Conservation (phyloP, 768 basidiomycete genomes). For the Mycena galericulata region DNA sequence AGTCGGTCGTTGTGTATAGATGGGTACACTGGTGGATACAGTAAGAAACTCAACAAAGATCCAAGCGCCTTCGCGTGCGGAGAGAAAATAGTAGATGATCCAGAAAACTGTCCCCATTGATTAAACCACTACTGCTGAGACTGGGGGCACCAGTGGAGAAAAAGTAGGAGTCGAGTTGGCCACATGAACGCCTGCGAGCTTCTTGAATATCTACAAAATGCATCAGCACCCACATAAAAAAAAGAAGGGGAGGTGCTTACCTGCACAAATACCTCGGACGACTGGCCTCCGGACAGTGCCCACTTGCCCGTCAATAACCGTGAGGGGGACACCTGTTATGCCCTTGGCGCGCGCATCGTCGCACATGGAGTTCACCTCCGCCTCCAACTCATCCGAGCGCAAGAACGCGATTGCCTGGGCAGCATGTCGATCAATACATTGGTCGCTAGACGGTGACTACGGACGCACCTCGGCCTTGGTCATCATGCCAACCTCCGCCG, state of each 20-base stretch:
- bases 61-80: neutral
- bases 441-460: neutral
- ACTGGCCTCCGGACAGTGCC: constrained; percentile 82
- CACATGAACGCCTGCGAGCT: constrained; percentile 35
- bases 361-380: constrained; percentile 74
- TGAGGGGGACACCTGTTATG: constrained; percentile 84
- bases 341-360: constrained; percentile 72
- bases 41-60: constrained; percentile 17
- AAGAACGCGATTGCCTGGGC: constrained; percentile 75
- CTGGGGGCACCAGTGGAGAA: constrained; percentile 45
- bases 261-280: constrained; percentile 76
- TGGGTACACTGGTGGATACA: constrained; percentile 34
- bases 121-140: constrained; percentile 40
- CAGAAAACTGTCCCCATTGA: neutral
- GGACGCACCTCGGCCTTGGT: constrained; percentile 66
- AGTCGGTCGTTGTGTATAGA: constrained; percentile 15
- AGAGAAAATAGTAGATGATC: neutral
- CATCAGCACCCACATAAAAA: neutral
- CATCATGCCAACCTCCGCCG: constrained; percentile 69
- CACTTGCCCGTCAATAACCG: constrained; percentile 83
- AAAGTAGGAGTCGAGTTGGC: constrained; percentile 21
- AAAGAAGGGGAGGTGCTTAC: constrained; percentile 49
- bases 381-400: constrained; percentile 70
- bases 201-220: constrained; percentile 50
- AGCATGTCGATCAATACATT: constrained; percentile 26